Evolutionary conservation across 2,329 filamentous ascomycete species (phyloP).

Genomic region (Samsoniella hepiali): DNA sequence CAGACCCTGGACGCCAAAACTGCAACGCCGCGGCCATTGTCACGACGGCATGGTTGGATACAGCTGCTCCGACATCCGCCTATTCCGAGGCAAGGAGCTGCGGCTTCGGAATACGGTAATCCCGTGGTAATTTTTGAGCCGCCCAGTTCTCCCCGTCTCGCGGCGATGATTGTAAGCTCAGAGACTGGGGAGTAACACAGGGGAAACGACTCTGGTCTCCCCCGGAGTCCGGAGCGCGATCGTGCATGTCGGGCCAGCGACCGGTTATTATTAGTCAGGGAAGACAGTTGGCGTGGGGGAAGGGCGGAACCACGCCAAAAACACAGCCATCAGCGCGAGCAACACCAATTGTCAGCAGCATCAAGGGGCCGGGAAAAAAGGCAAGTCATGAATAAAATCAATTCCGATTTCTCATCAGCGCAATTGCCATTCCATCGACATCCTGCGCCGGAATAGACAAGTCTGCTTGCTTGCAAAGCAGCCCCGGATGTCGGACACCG

Average conservation of each 20-base stretch:
- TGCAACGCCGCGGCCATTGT: neutral
- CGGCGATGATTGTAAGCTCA: neutral
- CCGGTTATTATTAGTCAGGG: no score
- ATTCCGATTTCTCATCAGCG: neutral
- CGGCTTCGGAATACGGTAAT: neutral
- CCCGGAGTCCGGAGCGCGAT: conserved; percentile 9
- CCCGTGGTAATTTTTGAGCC: neutral
- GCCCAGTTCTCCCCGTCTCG: neutral
- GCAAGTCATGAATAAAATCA: neutral
- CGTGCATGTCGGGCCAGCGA: neutral
- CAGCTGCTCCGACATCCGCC: neutral
- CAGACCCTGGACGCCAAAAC: conserved; percentile 15
- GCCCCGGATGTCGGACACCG: conserved; percentile 14
- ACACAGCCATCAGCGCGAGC: neutral
- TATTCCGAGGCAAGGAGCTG: neutral
- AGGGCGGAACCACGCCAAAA: no score
- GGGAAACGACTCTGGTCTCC: neutral
- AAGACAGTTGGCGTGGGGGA: no score
- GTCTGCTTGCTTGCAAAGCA: neutral
- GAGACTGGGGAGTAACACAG: neutral
- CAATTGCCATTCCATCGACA: neutral
- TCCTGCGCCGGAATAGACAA: no score
- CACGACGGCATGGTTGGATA: neutral
- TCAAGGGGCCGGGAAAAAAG: neutral
- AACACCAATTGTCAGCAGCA: neutral